Evolutionary conservation across 192 early-diverging fungal genomes (phyloP), one percentile per base, ranked within the genome.

Genomic region (Gaertneriomyces semiglobifer): DNA sequence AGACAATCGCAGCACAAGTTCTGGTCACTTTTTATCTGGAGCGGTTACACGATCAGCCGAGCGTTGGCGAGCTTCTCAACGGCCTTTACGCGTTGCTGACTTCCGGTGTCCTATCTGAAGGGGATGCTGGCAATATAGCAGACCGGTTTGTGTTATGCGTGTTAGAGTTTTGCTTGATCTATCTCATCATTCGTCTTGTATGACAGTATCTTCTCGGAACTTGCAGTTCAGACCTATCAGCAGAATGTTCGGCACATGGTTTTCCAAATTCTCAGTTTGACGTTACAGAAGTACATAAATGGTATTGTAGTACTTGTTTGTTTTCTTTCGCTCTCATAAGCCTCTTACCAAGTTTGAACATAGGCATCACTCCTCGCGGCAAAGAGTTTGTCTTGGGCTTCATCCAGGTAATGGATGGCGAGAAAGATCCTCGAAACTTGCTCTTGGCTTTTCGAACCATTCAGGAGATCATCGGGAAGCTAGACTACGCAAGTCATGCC

Each of bases 391-490:
- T 95, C 9, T 78, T 79, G 60, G 93, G 90, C 33, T 97, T 92
- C 73, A 90, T 90, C 19, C 86, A 93, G 69, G 72, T 80, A 18
- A 81, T 98, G 79, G 98, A 99, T 74, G 94, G 94, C 25, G 98
- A 99, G 75, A 99, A 99, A 82, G 98, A 99, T 74, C 98, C 98
- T 11, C 79, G 98, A 39, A 94, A 98, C 70, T 78, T 99, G 42
- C 80, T 96, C 68, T 73, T 93, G 38, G 90, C 88, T 2, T 99
- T 99, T 76, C 76, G 86, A 42, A 78, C 90, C 2, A 78, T 94
- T 44, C 83, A 83, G 48, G 74, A 59, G 33, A 89, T 99, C 52
- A 84, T 88, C 2, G 43, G 51, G 48, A 62, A 89, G 57, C 89
- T 96, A 54, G 91, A 98, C 66, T 89, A 92, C 48, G 79, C 85